Evolutionary conservation across 1,139 yeast genomes (phyloP), one percentile per base, ranked within the genome.

Genomic region (Keqinozyma sinolaborantium): DNA sequence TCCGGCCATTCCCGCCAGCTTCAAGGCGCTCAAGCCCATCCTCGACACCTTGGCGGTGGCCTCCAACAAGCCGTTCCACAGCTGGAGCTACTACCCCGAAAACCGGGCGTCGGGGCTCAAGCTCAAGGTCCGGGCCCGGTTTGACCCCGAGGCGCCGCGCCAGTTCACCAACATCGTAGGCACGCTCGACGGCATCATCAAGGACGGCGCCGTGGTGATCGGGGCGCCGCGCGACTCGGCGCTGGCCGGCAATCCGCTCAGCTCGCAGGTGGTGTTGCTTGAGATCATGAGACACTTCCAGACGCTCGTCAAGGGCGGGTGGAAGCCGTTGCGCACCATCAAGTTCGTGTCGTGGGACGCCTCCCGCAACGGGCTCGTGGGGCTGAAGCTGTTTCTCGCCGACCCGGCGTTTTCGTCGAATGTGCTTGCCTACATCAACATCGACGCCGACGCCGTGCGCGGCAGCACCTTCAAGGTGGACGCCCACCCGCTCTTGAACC

Each of bases 321-420:
- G 75, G 75, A 60, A 58, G 42, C 75, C 75, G 1, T 48, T 68
- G 28, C 51, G 75, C 28, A 62, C 56, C 19, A 63, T 69, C 25
- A 56, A 58, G 34, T 67, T 69, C 44, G 53, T 68, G 4, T 64
- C 71, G 2, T 68, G 72, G 69, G 75, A 69, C 43, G 72, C 67
- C 2, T 48, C 64, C 12, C 42, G 53, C 20, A 57, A 56, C 34
- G 69, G 70, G 3, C 45, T 56, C 14, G 34, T 60, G 11, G 73
- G 73, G 0, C 50, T 67, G 0, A 53, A 52, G 30, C 34, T 43
- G 4, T 47, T 44, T 19, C 42, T 54, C 4, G 53, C 57, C 24
- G 62, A 58, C 3, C 30, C 30, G 2, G 42, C 48, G 3, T 51
- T 56, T 7, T 58, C 51, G 29, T 41, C 48, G 16, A 56, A 66